Evolutionary conservation across 768 basidiomycete genomes (phyloP).

Genomic region (Auricularia cornea): DNA sequence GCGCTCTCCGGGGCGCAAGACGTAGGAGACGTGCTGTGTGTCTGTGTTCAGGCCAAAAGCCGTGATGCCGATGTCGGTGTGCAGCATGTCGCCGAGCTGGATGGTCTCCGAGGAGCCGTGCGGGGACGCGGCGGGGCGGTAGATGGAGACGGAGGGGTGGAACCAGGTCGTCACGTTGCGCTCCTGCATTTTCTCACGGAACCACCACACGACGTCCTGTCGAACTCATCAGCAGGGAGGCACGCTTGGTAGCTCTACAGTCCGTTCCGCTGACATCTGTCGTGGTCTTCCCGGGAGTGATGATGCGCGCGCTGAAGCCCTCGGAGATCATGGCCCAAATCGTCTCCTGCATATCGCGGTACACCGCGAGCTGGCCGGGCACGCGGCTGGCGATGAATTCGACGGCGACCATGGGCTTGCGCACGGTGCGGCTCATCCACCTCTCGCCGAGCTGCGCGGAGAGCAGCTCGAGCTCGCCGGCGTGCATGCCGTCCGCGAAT

Average conservation of each 20-base stretch:
- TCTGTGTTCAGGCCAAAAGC: slow-evolving; percentile 49
- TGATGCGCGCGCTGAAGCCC: slow-evolving; percentile 37
- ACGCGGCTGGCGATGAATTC: slow-evolving; percentile 40
- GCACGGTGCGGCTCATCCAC: slow-evolving; percentile 35
- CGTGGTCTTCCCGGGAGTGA: slow-evolving; percentile 37
- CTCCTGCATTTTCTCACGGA: slow-evolving; percentile 41
- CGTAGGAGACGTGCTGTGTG: slow-evolving; percentile 49
- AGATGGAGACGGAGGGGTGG: slow-evolving; percentile 42
- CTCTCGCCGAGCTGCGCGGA: slow-evolving; percentile 29
- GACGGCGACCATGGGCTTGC: slow-evolving; percentile 38
- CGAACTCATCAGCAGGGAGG: not conserved
- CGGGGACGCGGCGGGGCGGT: slow-evolving; percentile 35
- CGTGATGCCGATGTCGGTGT: slow-evolving; percentile 48
- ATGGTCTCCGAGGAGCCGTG: slow-evolving; percentile 32
- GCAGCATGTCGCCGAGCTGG: slow-evolving; percentile 41
- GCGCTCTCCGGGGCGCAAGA: slow-evolving; percentile 37
- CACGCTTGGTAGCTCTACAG: no score
- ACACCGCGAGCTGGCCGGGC: slow-evolving; percentile 34
- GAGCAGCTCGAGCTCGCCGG: slow-evolving; percentile 36
- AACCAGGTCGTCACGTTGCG: slow-evolving; percentile 44
- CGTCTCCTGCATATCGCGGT: slow-evolving; percentile 39
- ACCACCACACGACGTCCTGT: slow-evolving; percentile 49
- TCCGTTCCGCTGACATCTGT: slow-evolving; percentile 25
- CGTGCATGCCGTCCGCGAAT: slow-evolving; percentile 42
- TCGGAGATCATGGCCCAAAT: slow-evolving; percentile 47